A percentile compares a stretch with the other conserved stretches of the same genome.
phyloP scores from a whole-genome alignment of 1,139 yeast genomes.

The Taphrina deformans region DNA sequence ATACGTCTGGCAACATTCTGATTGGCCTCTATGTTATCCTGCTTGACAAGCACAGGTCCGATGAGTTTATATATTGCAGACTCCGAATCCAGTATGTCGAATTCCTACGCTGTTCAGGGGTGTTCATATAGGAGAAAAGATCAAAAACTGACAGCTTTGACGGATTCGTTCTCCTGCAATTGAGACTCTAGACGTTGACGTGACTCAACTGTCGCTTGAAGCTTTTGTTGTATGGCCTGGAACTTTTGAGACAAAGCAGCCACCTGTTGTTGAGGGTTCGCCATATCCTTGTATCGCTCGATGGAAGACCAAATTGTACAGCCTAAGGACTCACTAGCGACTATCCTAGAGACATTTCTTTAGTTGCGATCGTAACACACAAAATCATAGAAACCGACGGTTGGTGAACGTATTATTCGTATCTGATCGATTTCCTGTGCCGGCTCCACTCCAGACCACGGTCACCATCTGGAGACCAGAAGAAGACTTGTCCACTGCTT shows the following conservation, averaged over 20 bases:
- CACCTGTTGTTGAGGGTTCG: constrained; percentile 11
- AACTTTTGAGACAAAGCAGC: constrained; percentile 7
- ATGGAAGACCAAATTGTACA: too few species aligned
- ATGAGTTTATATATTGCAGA: constrained; percentile 82
- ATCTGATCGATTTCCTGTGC: neutral
- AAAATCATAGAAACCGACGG: neutral
- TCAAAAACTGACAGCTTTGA: constrained; percentile 52
- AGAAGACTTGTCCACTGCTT: too few species aligned
- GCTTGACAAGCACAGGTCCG: constrained; percentile 90
- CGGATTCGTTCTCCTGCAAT: constrained; percentile 85
- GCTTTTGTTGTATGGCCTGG: constrained; percentile 8
- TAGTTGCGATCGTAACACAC: neutral
- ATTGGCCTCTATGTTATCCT: constrained; percentile 77
- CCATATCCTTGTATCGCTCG: too few species aligned
- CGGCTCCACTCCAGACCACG: neutral
- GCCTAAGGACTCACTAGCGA: too few species aligned
- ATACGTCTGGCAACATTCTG: constrained; percentile 81
- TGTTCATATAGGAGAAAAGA: too few species aligned
- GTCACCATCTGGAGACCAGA: too few species aligned
- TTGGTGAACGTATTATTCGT: neutral
- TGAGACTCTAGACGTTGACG: constrained; percentile 65
- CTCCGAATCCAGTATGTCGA: constrained; percentile 58
- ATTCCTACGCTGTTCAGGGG: constrained; percentile 56
- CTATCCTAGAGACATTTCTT: neutral
- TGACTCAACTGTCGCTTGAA: constrained; percentile 43